Base-by-base conservation (phyloP, 2,329 filamentous ascomycete species). In the Cadophora sp. region DNA sequence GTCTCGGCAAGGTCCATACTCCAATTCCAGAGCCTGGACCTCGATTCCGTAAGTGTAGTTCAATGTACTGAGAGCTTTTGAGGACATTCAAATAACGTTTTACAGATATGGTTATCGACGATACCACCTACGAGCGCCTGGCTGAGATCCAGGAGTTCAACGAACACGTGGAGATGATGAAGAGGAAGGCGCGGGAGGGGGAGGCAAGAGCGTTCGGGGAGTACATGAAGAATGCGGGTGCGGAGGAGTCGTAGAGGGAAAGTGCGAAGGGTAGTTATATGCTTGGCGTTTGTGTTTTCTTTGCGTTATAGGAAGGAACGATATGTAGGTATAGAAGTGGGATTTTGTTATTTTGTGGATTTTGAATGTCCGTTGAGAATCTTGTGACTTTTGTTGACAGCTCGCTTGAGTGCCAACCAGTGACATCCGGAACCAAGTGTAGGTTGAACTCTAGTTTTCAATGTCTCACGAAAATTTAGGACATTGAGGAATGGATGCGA, bases 51-150 rank as follows among this genome's bases (percentile, higher is more conserved):
- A 43, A 43, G 40, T 43, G 5, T 22, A n/a, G 3, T 48, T 48
- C 43, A 48, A 48, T 22, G 43, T 48, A 5, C n/a, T 11, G 1
- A n/a, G 11, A n/a, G 1, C 2, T 48, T 22, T 11, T 22, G 7
- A 48, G 19, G 43, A 22, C 43, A 48, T 48, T 22, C 8, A 48
- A 22, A 48, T 43, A 16, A 43, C 16, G 12, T 34, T 19, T 11
- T 12, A 16, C 27, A 34, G 19, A 59, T 22, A 6, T 43, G n/a
- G 22, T 26, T 0, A 59, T 43, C 22, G 34, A 59, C 31, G 37
- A 59, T 6, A 43, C 56, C 22, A 59, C 56, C 31, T n/a, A 59
- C 31, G 56, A 59, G 6, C 56, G 56, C 5, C 56, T 59, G 4
- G 9, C 4, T 12, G 56, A 59, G n/a, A 59, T 59, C 22, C n/a